These are phyloP conservation scores for Peniophora sp. DNA, from an alignment of 1,284 basidiomycete genomes.

Conservation along the genomic window DNA sequence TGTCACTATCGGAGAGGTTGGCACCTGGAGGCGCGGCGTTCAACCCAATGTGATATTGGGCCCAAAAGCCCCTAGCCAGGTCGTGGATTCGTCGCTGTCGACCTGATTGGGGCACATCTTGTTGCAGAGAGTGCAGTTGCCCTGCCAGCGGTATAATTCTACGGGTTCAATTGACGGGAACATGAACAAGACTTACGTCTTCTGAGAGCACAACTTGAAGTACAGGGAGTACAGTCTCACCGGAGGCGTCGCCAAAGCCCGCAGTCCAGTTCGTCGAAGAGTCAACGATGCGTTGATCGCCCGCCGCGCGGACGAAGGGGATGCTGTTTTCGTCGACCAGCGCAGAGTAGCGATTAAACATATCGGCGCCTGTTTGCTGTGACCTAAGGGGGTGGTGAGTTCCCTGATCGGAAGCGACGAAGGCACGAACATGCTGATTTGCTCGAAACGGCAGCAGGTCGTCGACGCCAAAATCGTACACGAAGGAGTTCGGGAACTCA, in stretches of 20 bases:
- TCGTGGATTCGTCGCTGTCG: constrained; percentile 31
- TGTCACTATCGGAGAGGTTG: constrained; percentile 48
- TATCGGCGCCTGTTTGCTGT: constrained; percentile 35
- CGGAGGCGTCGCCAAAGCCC: constrained; percentile 24
- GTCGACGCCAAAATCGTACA: constrained; percentile 52
- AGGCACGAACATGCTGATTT: constrained; percentile 54
- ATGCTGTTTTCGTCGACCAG: constrained; percentile 36
- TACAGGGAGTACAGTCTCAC: not conserved
- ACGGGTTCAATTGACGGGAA: no score
- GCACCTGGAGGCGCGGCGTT: constrained; percentile 58
- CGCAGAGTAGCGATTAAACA: constrained; percentile 43
- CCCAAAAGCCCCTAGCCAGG: constrained; percentile 51
- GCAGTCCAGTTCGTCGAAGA: constrained; percentile 67
- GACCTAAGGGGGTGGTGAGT: no score
- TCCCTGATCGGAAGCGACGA: not conserved
- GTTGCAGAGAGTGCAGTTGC: constrained; percentile 72
- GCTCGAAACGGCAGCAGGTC: constrained; percentile 66
- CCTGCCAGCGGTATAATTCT: constrained; percentile 22
- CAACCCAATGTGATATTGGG: constrained; percentile 50
- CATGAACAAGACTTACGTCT: not conserved
- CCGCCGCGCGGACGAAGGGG: constrained; percentile 64
- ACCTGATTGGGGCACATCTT: constrained; percentile 58
- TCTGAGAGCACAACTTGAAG: not conserved
- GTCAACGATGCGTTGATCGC: constrained; percentile 53
- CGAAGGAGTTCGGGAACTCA: constrained; percentile 53